Evolutionary conservation across 1,284 basidiomycete species (phyloP).

Genomic region (Filobasidium uniguttulatum): DNA sequence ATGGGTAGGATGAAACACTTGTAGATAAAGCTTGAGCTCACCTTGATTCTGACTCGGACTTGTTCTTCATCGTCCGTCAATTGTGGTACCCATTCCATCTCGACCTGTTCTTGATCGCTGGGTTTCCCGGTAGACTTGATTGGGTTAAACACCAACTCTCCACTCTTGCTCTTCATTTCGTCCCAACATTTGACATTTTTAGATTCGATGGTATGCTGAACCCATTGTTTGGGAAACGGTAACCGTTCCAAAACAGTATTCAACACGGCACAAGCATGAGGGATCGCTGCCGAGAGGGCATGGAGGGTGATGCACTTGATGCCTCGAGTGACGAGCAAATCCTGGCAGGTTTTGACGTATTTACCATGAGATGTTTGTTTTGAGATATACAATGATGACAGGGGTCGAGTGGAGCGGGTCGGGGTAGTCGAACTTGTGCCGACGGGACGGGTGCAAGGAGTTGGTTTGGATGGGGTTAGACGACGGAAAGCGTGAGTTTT

Average conservation of each 20-base stretch:
- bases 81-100: too few species aligned
- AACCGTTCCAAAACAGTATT: constrained; percentile 60
- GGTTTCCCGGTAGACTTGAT: too few species aligned
- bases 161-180: constrained; percentile 46
- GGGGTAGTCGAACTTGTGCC: not conserved
- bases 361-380: too few species aligned
- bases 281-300: constrained; percentile 77
- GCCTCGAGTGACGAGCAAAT: constrained; percentile 33
- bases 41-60: too few species aligned
- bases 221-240: constrained; percentile 52
- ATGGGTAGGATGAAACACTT: too few species aligned
- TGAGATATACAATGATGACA: too few species aligned
- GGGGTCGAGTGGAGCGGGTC: not conserved
- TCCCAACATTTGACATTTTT: constrained; percentile 65
- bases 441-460: not conserved
- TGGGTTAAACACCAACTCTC: too few species aligned
- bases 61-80: too few species aligned
- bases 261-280: constrained; percentile 57
- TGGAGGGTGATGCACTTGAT: constrained; percentile 61
- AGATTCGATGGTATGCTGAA: constrained; percentile 55
- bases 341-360: constrained; percentile 39
- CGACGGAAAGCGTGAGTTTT: not conserved
- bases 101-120: too few species aligned
- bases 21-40: too few species aligned
- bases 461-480: constrained; percentile 1